A percentile compares a stretch with the other conserved stretches of the same genome.
Conservation (phyloP, 441 rosid species). For the Pelargonium citronellum region DNA sequence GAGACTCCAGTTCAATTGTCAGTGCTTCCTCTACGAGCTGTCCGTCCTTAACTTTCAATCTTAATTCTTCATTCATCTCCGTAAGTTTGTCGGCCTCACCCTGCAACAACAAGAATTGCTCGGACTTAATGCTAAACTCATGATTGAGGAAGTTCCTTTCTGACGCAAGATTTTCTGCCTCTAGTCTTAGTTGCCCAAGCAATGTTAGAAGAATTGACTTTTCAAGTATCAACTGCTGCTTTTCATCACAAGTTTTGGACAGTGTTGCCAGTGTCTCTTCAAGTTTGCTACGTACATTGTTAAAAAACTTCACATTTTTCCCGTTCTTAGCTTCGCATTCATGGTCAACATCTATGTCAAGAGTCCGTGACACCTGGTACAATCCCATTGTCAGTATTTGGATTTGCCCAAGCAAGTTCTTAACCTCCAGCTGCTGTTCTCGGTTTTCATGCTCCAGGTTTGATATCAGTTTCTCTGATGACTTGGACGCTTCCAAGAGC, state of each 20-base stretch:
- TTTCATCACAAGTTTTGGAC: slow-evolving; percentile 44
- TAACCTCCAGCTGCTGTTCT: slow-evolving; percentile 47
- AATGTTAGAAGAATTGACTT: slow-evolving; percentile 55
- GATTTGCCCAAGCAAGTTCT: slow-evolving; percentile 45
- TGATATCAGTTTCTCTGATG: slow-evolving; percentile 53
- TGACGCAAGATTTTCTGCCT: slow-evolving; percentile 43
- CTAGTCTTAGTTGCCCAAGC: slow-evolving; percentile 57
- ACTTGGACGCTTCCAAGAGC: slow-evolving; percentile 47
- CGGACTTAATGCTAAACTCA: slow-evolving; percentile 41
- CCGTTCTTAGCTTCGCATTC: slow-evolving; percentile 36
- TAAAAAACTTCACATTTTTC: slow-evolving; percentile 39
- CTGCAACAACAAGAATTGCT: slow-evolving; percentile 40
- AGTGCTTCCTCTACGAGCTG: slow-evolving; percentile 48
- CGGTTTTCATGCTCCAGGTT: slow-evolving; percentile 51
- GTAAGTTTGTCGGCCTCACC: slow-evolving; percentile 39
- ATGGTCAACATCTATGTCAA: slow-evolving; percentile 35
- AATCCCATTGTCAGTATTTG: slow-evolving; percentile 48
- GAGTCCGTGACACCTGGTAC: slow-evolving; percentile 43
- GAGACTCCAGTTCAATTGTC: slow-evolving; percentile 43
- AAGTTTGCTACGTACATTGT: slow-evolving; percentile 39
- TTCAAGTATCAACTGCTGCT: slow-evolving; percentile 47
- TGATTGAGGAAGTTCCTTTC: slow-evolving; percentile 44
- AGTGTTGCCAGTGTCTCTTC: slow-evolving; percentile 50
- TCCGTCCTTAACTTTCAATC: slow-evolving; percentile 42
- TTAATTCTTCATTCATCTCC: slow-evolving; percentile 45